These are phyloP conservation scores for Pleurozium schreberi DNA, from an alignment of 225 moss, liverwort and hornwort species.

Conservation along the genomic window DNA sequence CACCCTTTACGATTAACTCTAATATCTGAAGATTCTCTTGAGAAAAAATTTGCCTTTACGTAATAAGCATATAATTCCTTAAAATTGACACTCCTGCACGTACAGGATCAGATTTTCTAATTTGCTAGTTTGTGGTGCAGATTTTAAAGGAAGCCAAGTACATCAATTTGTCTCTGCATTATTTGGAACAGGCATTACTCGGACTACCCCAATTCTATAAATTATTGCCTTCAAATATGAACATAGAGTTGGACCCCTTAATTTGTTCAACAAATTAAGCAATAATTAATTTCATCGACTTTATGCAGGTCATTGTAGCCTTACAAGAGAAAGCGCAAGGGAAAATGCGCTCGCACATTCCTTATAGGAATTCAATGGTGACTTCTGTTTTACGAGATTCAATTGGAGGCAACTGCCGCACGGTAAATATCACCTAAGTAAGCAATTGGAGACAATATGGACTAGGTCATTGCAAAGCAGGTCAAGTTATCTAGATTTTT, in stretches of 20 bases:
- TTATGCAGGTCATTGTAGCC: conserved; percentile 67
- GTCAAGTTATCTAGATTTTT: no score
- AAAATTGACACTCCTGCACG: not conserved
- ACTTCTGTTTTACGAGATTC: conserved; percentile 85
- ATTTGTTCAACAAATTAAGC: not conserved
- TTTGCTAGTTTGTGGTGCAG: conserved; percentile 5
- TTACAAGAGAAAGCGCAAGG: conserved; percentile 72
- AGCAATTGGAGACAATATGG: not conserved
- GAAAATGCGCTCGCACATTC: conserved; percentile 60
- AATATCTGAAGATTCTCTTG: not conserved
- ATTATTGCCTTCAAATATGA: not conserved
- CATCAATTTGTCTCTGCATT: conserved; percentile 82
- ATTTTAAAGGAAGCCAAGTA: conserved; percentile 70
- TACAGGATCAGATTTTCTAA: not conserved
- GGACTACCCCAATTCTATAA: not conserved
- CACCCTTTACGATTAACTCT: no score
- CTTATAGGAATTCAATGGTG: conserved; percentile 94
- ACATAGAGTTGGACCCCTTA: not conserved
- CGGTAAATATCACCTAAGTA: conserved; percentile 15
- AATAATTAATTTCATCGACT: not conserved
- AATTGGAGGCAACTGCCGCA: conserved; percentile 73
- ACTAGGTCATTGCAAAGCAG: no score
- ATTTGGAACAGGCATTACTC: conserved; percentile 61
- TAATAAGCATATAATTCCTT: not conserved
- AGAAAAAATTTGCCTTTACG: not conserved